Evolutionary conservation across 371 early-diverging fungal species (phyloP).

Genomic region (Apophysomyces elegans): DNA sequence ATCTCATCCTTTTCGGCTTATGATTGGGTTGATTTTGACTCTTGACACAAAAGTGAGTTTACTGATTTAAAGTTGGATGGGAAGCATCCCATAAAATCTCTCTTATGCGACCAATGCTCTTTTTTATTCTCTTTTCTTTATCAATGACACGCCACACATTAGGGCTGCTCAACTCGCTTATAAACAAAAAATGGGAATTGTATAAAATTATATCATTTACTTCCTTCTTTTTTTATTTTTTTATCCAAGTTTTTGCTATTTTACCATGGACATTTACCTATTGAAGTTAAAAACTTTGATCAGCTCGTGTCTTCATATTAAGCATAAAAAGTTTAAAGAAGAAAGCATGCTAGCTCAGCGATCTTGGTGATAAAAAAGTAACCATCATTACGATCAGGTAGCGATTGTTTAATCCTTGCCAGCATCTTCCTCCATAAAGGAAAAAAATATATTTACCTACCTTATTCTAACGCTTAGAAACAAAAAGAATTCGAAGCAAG

Average conservation of each 20-base stretch:
- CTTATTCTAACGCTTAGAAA: not conserved
- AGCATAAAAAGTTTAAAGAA: not conserved
- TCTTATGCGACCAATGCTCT: too few species aligned
- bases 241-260: too few species aligned
- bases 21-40: slow-evolving; percentile 18
- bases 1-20: not conserved
- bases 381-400: slow-evolving; percentile 21
- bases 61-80: not conserved
- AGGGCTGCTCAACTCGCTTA: too few species aligned
- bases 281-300: too few species aligned
- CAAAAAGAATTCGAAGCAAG: too few species aligned
- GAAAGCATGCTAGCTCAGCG: slow-evolving; percentile 17
- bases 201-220: not conserved
- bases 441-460: not conserved
- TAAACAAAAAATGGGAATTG: not conserved
- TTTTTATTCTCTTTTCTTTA: too few species aligned
- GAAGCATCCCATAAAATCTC: too few species aligned
- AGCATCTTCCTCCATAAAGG: not conserved
- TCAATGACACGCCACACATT: too few species aligned
- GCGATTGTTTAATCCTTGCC: slow-evolving; percentile 24
- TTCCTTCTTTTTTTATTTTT: too few species aligned
- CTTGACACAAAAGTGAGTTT: not conserved
- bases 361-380: slow-evolving; percentile 29
- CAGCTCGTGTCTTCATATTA: too few species aligned
- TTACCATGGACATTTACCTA: too few species aligned